Conservation (phyloP, 169 alveolate genomes). For the Condylostoma magnum region DNA sequence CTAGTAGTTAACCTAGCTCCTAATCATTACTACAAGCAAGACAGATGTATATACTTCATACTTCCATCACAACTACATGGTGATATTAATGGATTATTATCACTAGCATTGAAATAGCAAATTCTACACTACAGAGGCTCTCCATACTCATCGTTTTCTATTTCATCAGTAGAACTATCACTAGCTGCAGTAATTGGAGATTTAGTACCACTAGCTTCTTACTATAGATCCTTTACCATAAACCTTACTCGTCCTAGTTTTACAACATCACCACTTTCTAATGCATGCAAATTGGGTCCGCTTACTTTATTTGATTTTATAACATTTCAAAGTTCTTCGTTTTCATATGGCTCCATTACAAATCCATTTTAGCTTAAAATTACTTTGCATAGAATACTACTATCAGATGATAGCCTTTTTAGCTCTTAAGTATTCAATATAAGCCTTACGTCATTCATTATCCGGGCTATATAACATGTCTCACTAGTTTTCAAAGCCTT, state of each 20-base stretch:
- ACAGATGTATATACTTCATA: slow-evolving; percentile 92
- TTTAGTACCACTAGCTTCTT: neutral
- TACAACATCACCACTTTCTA: slow-evolving; percentile 87
- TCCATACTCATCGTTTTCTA: neutral
- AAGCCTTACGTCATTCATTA: too few relatives aligned
- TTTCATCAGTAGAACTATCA: neutral
- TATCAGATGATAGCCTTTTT: too few relatives aligned
- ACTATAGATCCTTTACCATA: slow-evolving; percentile 63
- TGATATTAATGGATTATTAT: slow-evolving; percentile 83
- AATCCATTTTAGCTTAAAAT: too few relatives aligned
- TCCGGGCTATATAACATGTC: too few relatives aligned
- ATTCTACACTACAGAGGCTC: neutral
- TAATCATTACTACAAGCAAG: slow-evolving; percentile 93
- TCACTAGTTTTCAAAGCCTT: too few relatives aligned
- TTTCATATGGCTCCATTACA: too few relatives aligned
- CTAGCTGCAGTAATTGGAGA: neutral
- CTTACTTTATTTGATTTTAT: neutral
- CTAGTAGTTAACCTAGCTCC: neutral
- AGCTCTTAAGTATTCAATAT: too few relatives aligned
- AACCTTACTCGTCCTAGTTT: slow-evolving; percentile 92
- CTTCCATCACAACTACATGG: slow-evolving; percentile 95
- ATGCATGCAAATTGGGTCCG: neutral
- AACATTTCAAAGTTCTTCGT: slow-evolving; percentile 6
- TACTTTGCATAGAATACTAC: too few relatives aligned
- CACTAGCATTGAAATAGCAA: neutral